Evolutionary conservation across 225 moss, liverwort and hornwort genomes (phyloP), one percentile per base, ranked within the genome.

Genomic region (Rhytidiadelphus loreus): DNA sequence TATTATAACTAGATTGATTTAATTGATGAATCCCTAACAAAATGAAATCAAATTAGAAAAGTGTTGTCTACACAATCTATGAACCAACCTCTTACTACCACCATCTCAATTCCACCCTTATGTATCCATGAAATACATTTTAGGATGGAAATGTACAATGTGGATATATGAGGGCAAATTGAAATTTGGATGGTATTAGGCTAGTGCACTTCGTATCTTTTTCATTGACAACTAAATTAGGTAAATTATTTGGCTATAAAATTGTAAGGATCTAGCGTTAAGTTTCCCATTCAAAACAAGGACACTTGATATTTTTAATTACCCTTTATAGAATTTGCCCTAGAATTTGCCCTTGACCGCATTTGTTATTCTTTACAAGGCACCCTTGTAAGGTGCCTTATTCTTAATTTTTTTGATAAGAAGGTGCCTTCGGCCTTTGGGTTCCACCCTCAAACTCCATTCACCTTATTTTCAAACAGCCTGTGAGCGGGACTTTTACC

Each of bases 321-420:
- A 77, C 23, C 22, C 8, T 3, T 35, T 35, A 7, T 0, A 0
- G 53, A 52, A 21, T 52, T 48, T 48, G 0, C 1, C 10, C 17
- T 19, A 0, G 0, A 0, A 9, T 48, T 48, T 48, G n/a, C n/a
- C n/a, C n/a, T n/a, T n/a, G n/a, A n/a, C 2, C 0, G 0, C 1
- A 0, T 44, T 29, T 0, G 1, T 25, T 29, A 6, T 73, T 73
- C 24, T 0, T 44, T 26, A 16, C 2, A 16, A 71, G 15, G 11
- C 6, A 1, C 5, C 43, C 18, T 11, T 30, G 1, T 7, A 30
- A 17, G 7, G 2, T 11, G 6, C 3, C 4, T 48, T 30, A 7
- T 1, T 30, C 18, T 2, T 8, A 0, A 4, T 14, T 39, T 18
- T 20, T 48, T 4, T 4, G 0, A 13, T 12, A 33, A 33, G 8